phyloP scores from a whole-genome alignment of 768 basidiomycete genomes.

The Termitomyces eurrhizus region DNA sequence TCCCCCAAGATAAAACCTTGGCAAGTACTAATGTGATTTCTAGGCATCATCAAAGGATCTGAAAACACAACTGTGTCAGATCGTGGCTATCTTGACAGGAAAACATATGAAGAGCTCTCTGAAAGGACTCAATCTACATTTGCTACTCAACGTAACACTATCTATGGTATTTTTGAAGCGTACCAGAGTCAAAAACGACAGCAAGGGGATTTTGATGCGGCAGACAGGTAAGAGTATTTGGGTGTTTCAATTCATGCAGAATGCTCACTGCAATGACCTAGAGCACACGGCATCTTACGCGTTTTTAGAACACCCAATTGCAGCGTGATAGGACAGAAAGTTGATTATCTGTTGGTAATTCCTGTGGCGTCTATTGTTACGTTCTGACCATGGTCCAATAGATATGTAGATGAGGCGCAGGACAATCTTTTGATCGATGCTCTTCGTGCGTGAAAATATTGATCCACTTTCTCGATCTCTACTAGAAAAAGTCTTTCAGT shows the following conservation, averaged over 20 bases:
- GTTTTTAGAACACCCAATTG: slow-evolving; percentile 20
- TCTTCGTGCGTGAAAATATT: slow-evolving; percentile 35
- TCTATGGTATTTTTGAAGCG: slow-evolving; percentile 51
- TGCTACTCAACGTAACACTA: slow-evolving; percentile 37
- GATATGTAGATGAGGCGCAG: slow-evolving; percentile 74
- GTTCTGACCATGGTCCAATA: slow-evolving; percentile 17
- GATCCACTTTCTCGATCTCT: background rate
- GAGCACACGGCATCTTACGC: slow-evolving; percentile 48
- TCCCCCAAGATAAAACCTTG: background rate
- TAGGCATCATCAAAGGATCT: slow-evolving; percentile 69
- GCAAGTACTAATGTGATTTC: background rate
- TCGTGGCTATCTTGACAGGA: slow-evolving; percentile 36
- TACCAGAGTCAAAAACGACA: slow-evolving; percentile 46
- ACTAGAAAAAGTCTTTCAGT: slow-evolving; percentile 36
- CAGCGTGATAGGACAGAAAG: slow-evolving; percentile 34
- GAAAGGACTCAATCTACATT: slow-evolving; percentile 52
- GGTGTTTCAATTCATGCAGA: background rate
- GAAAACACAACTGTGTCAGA: slow-evolving; percentile 40
- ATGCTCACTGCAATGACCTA: slow-evolving; percentile 17
- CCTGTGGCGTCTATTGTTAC: background rate
- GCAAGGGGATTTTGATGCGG: slow-evolving; percentile 45
- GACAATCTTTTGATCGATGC: slow-evolving; percentile 68
- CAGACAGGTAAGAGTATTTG: slow-evolving; percentile 47
- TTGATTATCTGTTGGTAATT: slow-evolving; percentile 51
- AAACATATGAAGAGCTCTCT: slow-evolving; percentile 45